Conservation (phyloP, 208 protist species). For the Strigomonas culicis region DNA sequence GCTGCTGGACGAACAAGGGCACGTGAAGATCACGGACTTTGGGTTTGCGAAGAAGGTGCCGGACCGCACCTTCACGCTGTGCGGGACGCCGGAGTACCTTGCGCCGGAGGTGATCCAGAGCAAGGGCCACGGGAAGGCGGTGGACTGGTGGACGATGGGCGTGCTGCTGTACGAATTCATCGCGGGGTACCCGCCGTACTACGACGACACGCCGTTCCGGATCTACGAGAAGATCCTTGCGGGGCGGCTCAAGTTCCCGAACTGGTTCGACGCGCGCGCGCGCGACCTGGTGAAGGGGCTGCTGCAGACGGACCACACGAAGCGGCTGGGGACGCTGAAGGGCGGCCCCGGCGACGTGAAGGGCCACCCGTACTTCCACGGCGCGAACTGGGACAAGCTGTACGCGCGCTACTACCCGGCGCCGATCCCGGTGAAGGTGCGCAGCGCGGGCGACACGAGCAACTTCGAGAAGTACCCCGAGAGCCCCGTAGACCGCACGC, state of each 20-base stretch:
- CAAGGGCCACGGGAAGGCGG: constrained; percentile 92
- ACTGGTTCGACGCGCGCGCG: constrained; percentile 76
- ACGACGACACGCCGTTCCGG: constrained; percentile 84
- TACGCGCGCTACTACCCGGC: constrained; percentile 75
- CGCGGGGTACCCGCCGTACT: constrained; percentile 91
- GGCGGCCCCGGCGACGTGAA: constrained; percentile 92
- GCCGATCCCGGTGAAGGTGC: constrained; percentile 77
- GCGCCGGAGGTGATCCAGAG: constrained; percentile 93
- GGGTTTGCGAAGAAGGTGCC: constrained; percentile 82
- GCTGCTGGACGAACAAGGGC: constrained; percentile 76
- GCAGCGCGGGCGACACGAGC: constrained; percentile 77
- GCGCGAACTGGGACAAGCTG: constrained; percentile 92
- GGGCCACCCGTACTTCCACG: constrained; percentile 66
- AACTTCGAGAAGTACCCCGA: constrained; percentile 90
- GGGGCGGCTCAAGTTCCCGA: constrained; percentile 77
- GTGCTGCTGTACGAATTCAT: constrained; percentile 96
- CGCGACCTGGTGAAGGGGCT: constrained; percentile 82
- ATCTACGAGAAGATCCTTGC: constrained; percentile 91
- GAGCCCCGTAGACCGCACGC: constrained; percentile 56
- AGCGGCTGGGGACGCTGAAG: constrained; percentile 87
- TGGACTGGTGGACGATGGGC: constrained; percentile 97
- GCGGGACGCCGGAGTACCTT: constrained; percentile 88
- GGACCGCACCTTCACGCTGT: constrained; percentile 84
- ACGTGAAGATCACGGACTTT: constrained; percentile 88
- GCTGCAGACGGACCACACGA: constrained; percentile 85